phyloP scores from a whole-genome alignment of 2,329 filamentous ascomycete species.

The Ambrosiella xylebori region DNA sequence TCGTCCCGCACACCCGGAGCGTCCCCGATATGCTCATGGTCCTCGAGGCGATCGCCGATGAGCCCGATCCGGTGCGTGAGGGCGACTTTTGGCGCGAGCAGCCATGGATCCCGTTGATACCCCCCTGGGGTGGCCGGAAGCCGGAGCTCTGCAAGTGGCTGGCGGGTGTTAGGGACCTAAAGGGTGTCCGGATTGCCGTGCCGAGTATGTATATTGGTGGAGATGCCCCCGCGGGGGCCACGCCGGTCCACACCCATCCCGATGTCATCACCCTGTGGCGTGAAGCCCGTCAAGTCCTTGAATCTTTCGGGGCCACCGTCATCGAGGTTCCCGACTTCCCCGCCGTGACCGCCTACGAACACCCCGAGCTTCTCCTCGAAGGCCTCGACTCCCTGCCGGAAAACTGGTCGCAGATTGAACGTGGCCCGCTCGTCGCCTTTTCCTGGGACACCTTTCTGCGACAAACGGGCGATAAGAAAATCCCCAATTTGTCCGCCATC shows the following conservation, averaged over 20 bases:
- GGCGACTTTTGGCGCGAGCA: slow-evolving; percentile 41
- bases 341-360: slow-evolving; percentile 28
- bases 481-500: slow-evolving; percentile 20
- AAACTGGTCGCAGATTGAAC: slow-evolving; percentile 29
- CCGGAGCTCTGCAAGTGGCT: slow-evolving; percentile 16
- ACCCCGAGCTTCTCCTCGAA: slow-evolving; percentile 24
- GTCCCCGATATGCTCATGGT: slow-evolving; percentile 32
- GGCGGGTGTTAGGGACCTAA: slow-evolving; percentile 19
- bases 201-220: slow-evolving; percentile 34
- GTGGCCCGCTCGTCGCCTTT: slow-evolving; percentile 30
- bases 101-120: slow-evolving; percentile 25
- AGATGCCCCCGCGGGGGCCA: slow-evolving; percentile 13
- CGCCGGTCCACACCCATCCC: slow-evolving; percentile 14
- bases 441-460: slow-evolving; percentile 35
- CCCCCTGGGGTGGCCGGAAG: slow-evolving; percentile 19
- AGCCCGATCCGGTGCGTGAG: slow-evolving; percentile 22
- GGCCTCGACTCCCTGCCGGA: slow-evolving; percentile 21
- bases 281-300: slow-evolving; percentile 20
- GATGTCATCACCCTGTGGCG: slow-evolving; percentile 18
- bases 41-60: slow-evolving; percentile 28
- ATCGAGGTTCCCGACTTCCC: slow-evolving; percentile 27
- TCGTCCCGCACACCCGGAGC: slow-evolving; percentile 34
- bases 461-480: slow-evolving; percentile 23
- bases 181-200: slow-evolving; percentile 29
- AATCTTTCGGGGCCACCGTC: slow-evolving; percentile 25